Base-by-base conservation (phyloP, 768 basidiomycete genomes). In the Trametes gibbosa region DNA sequence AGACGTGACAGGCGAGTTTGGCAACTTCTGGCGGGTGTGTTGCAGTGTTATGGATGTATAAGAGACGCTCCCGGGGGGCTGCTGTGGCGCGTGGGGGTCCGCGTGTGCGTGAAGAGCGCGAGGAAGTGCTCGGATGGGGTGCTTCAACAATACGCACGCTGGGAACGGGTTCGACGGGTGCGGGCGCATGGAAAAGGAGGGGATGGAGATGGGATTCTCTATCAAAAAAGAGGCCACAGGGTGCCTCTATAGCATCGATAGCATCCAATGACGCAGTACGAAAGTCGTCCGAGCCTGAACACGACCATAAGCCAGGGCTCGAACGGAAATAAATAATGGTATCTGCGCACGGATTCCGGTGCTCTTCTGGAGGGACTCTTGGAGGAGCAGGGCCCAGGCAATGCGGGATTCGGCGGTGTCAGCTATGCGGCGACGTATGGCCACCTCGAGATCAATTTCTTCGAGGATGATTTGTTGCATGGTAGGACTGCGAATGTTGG, bases 401-500 rank as follows among this genome's bases (percentile, higher is more conserved):
- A 82, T 71, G 25, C 81, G 74, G 21, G 79, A 76, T 55, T 78
- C 70, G 2, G 79, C 68, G 10, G 78, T 76, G n/a, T 70, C 71
- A 12, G 69, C 69, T 45, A 81, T 68, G 21, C 78, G 72, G 55
- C 75, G 65, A 39, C 79, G 72, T 19, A 81, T 63, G 19, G 74
- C 68, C 19, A 82, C 72, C 58, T 81, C 80, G 37, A 79, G 65
- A 62, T 75, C 71, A 1, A 81, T 54, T 57, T 81, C 80, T 39
- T 81, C 75, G 9, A 72, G 62, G 14, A 74, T 47, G 0, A 75
- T 47, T 48, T 69, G 70, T 39, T 59, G 63, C 5, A 19, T 12
- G 21, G 50, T 50, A 6, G 63, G 63, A 14, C 14, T 23, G 35
- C 53, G 32, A 59, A 46, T 8, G 41, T 8, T 13, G 14, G 14